These are phyloP conservation scores for Colletotrichum limetticola DNA, from an alignment of 2,329 filamentous ascomycete genomes.

Conservation along the genomic window DNA sequence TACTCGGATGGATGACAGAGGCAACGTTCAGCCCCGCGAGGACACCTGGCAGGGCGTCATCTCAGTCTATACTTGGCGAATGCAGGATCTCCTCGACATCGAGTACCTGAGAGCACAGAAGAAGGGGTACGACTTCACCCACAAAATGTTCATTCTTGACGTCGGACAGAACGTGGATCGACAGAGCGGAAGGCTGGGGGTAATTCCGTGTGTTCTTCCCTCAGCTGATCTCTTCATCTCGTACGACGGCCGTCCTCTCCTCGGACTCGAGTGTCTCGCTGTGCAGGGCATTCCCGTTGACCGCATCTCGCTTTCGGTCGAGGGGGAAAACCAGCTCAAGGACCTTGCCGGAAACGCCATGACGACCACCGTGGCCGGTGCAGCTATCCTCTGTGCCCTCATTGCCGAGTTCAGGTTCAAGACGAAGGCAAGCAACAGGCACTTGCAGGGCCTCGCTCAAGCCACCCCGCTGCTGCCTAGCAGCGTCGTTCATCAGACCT, in stretches of 20 bases:
- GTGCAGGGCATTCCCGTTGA: slow-evolving; percentile 77
- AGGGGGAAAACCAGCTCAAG: slow-evolving; percentile 70
- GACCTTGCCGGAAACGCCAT: slow-evolving; percentile 85
- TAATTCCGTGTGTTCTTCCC: slow-evolving; percentile 76
- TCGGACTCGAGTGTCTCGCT: slow-evolving; percentile 70
- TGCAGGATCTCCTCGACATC: slow-evolving; percentile 75
- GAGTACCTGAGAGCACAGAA: slow-evolving; percentile 61
- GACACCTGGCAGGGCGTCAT: slow-evolving; percentile 64
- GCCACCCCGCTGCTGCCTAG: not conserved
- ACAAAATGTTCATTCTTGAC: slow-evolving; percentile 64
- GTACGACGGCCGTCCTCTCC: slow-evolving; percentile 68
- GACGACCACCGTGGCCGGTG: slow-evolving; percentile 77
- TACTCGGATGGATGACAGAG: slow-evolving; percentile 68
- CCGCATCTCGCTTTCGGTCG: slow-evolving; percentile 70
- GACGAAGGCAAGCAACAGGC: not conserved
- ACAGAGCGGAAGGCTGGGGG: slow-evolving; percentile 62
- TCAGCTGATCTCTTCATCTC: slow-evolving; percentile 70
- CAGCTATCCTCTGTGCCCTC: slow-evolving; percentile 69
- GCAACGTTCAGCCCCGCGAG: slow-evolving; percentile 61
- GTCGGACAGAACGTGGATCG: slow-evolving; percentile 80
- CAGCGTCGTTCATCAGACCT: not conserved
- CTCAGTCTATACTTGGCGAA: slow-evolving; percentile 63
- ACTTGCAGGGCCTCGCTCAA: not conserved
- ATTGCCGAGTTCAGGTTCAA: slow-evolving; percentile 44
- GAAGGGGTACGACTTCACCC: slow-evolving; percentile 61